A percentile compares a stretch with the other conserved stretches of the same genome.
phyloP scores from a whole-genome alignment of 2,329 filamentous ascomycete genomes.

The Raffaelea albimanens region DNA sequence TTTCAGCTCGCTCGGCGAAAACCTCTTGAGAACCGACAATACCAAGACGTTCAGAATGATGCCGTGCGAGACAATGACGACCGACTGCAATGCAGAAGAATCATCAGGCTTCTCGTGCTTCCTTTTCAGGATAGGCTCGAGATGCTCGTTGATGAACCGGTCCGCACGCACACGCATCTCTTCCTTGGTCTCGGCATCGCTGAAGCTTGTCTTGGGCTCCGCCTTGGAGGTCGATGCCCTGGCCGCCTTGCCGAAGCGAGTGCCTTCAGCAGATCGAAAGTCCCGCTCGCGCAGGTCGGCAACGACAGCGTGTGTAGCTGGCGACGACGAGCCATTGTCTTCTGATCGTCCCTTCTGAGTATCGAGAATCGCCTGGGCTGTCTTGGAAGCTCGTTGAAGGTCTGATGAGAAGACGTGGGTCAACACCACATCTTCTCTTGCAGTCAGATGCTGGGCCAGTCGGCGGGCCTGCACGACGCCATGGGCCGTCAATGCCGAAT shows the following conservation, averaged over 20 bases:
- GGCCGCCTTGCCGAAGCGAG: conserved; percentile 44
- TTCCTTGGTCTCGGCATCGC: conserved; percentile 56
- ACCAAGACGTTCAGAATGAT: conserved; percentile 66
- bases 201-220: conserved; percentile 3
- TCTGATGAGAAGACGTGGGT: conserved; percentile 61
- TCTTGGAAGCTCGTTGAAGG: conserved; percentile 62
- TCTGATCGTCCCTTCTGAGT: conserved; percentile 30
- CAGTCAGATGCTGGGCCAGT: conserved; percentile 54
- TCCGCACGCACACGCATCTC: conserved; percentile 57
- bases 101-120: conserved; percentile 16
- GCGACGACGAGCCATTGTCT: not conserved
- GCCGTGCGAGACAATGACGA: conserved; percentile 74
- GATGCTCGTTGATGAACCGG: conserved; percentile 54
- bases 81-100: no score
- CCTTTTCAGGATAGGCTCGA: conserved; percentile 46
- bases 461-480: conserved; percentile 69
- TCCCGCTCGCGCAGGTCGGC: conserved; percentile 60
- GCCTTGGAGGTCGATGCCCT: not conserved
- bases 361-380: conserved; percentile 55
- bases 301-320: conserved; percentile 28
- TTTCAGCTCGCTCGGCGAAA: conserved; percentile 24
- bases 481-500: conserved; percentile 74
- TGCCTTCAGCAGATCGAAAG: conserved; percentile 63
- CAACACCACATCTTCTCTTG: conserved; percentile 16
- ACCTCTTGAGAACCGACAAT: conserved; percentile 48